Conservation (phyloP, 495 filamentous ascomycete genomes). For the Immersiella caudata region DNA sequence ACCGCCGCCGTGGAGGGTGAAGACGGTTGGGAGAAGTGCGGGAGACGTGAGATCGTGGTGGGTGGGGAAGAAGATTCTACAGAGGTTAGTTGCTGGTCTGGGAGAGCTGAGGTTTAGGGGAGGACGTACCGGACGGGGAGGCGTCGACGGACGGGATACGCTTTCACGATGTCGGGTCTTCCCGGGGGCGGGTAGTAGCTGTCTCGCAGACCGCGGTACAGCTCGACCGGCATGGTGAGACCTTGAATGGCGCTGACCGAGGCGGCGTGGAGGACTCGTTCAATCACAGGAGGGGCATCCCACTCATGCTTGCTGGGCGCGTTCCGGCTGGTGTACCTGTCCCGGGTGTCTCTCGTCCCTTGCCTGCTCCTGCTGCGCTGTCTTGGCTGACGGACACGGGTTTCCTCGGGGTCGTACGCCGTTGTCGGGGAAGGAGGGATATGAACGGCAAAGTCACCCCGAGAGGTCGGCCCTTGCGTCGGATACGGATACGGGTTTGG, state of each 20-base stretch:
- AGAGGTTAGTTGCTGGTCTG: not conserved
- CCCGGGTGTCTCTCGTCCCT: not conserved
- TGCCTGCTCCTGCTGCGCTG: conserved; percentile 18
- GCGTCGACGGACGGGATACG: conserved; percentile 35
- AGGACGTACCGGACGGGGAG: conserved; percentile 43
- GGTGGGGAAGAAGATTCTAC: conserved; percentile 44
- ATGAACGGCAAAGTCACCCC: conserved; percentile 24
- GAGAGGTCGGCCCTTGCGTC: not conserved
- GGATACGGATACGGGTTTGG: conserved; percentile 15
- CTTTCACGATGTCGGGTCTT: conserved; percentile 38
- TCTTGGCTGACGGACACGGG: not conserved
- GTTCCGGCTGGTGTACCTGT: conserved; percentile 9
- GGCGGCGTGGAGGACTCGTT: conserved; percentile 32
- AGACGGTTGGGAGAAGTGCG: conserved; percentile 37
- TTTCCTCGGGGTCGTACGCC: conserved; percentile 19
- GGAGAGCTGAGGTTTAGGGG: not conserved
- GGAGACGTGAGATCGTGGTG: conserved; percentile 37
- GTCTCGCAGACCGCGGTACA: conserved; percentile 31
- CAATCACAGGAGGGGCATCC: conserved; percentile 33
- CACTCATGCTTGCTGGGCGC: conserved; percentile 26
- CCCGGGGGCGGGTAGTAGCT: conserved; percentile 32
- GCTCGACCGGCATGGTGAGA: conserved; percentile 25
- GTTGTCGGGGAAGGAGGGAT: conserved; percentile 26
- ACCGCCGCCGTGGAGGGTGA: conserved; percentile 45
- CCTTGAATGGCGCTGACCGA: conserved; percentile 32